A percentile compares a stretch with the other conserved stretches of the same genome.
These are phyloP conservation scores for Xylariales sp. DNA, from an alignment of 2,329 filamentous ascomycete species.

Conservation along the genomic window DNA sequence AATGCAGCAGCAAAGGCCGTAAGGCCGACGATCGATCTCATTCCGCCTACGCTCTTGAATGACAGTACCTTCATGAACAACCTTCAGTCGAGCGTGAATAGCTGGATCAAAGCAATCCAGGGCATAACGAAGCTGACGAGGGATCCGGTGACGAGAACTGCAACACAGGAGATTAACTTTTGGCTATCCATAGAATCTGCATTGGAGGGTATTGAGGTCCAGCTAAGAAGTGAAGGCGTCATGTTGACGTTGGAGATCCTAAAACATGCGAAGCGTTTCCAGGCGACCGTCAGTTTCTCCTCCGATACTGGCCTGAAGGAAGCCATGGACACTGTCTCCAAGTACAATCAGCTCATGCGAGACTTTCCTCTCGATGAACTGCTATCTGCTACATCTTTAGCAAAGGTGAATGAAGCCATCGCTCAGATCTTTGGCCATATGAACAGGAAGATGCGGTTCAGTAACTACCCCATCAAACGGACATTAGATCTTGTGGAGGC, in stretches of 20 bases:
- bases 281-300: slow-evolving; percentile 93
- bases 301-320: slow-evolving; percentile 96
- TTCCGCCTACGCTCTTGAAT: slow-evolving; percentile 70
- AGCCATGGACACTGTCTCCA: slow-evolving; percentile 91
- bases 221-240: slow-evolving; percentile 85
- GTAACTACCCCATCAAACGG: slow-evolving; percentile 87
- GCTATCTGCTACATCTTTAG: slow-evolving; percentile 81
- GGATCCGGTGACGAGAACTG: slow-evolving; percentile 70
- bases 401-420: slow-evolving; percentile 85
- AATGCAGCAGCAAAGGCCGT: slow-evolving; percentile 63
- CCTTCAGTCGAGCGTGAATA: slow-evolving; percentile 88
- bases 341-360: slow-evolving; percentile 98
- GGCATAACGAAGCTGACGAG: slow-evolving; percentile 91
- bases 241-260: slow-evolving; percentile 88
- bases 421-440: slow-evolving; percentile 87
- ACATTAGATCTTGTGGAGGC: slow-evolving; percentile 93
- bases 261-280: slow-evolving; percentile 95
- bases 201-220: slow-evolving; percentile 83
- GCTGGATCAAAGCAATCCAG: slow-evolving; percentile 98
- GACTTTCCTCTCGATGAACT: slow-evolving; percentile 96
- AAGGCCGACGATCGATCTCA: slow-evolving; percentile 72
- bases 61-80: slow-evolving; percentile 93
- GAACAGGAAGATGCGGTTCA: slow-evolving; percentile 97
- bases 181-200: slow-evolving; percentile 97
- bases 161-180: slow-evolving; percentile 97